Percentiles rank a stretch among this genome's conserved stretches.
phyloP scores from a whole-genome alignment of 2,329 filamentous ascomycete species.

The Cylindrodendrum hubeiense region DNA sequence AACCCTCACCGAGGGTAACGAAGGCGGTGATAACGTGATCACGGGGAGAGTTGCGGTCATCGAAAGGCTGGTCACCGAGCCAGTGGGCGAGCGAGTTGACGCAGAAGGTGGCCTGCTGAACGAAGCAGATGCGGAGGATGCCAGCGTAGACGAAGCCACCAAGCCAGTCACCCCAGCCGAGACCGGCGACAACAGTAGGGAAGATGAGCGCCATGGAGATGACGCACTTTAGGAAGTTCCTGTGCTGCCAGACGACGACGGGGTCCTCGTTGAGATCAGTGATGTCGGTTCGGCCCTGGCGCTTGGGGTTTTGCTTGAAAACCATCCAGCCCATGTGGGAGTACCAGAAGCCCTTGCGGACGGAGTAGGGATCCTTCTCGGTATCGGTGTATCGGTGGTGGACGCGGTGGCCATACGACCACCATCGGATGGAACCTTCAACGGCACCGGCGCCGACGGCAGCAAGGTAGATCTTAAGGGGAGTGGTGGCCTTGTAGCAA shows the following conservation, averaged over 20 bases:
- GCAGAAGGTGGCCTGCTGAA: slow-evolving; percentile 93
- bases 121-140: slow-evolving; percentile 88
- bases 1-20: slow-evolving; percentile 87
- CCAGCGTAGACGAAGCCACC: slow-evolving; percentile 89
- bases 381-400: slow-evolving; percentile 95
- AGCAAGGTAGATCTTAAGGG: slow-evolving; percentile 85
- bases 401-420: slow-evolving; percentile 87
- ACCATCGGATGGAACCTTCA: slow-evolving; percentile 89
- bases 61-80: slow-evolving; percentile 92
- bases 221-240: slow-evolving; percentile 85
- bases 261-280: slow-evolving; percentile 88
- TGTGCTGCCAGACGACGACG: slow-evolving; percentile 89
- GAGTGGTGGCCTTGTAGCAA: slow-evolving; percentile 82
- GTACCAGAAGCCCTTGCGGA: slow-evolving; percentile 88
- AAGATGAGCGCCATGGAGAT: slow-evolving; percentile 82
- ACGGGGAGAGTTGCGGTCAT: slow-evolving; percentile 91
- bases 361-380: slow-evolving; percentile 91
- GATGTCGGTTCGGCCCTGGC: slow-evolving; percentile 89
- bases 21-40: slow-evolving; percentile 89
- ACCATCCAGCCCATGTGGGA: slow-evolving; percentile 89
- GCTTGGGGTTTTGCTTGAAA: slow-evolving; percentile 93
- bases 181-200: slow-evolving; percentile 80
- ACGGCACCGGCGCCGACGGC: slow-evolving; percentile 86
- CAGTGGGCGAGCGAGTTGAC: slow-evolving; percentile 93
- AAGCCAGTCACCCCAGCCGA: slow-evolving; percentile 84